Conservation (phyloP, 2,329 filamentous ascomycete species). For the Ilyonectria robusta region DNA sequence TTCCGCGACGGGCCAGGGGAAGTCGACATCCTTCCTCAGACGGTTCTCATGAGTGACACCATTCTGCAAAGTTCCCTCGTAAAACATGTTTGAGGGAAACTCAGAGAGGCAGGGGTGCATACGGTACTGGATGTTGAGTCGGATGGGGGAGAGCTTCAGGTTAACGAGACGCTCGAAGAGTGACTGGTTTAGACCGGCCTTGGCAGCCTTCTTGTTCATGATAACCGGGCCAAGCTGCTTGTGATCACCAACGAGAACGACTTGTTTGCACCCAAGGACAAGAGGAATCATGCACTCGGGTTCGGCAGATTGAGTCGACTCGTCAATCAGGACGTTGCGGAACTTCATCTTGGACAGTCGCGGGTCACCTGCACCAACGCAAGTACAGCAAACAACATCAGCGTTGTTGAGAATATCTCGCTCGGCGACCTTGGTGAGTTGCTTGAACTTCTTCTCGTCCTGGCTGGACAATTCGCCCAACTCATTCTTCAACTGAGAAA, state of each 20-base stretch:
- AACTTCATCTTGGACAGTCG: constrained; percentile 98
- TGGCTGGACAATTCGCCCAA: constrained; percentile 92
- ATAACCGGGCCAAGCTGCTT: constrained; percentile 98
- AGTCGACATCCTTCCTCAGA: constrained; percentile 93
- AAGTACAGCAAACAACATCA: constrained; percentile 99
- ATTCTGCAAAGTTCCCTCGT: constrained; percentile 96
- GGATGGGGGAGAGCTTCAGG: constrained; percentile 90
- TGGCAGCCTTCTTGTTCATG: constrained; percentile 99
- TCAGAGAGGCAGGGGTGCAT: constrained; percentile 99
- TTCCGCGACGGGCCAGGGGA: constrained; percentile 95
- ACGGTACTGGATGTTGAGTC: constrained; percentile 96
- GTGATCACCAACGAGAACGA: constrained; percentile 98
- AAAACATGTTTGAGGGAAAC: constrained; percentile 99
- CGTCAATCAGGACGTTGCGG: constrained; percentile 96
- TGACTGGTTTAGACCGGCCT: constrained; percentile 98
- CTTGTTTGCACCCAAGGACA: constrained; percentile 97
- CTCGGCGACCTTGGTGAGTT: constrained; percentile 92
- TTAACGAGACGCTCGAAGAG: constrained; percentile 96
- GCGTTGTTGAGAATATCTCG: constrained; percentile 95
- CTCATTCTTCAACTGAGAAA: constrained; percentile 93
- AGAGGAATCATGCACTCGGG: constrained; percentile 99
- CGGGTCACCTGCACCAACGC: constrained; percentile 96
- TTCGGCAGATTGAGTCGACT: constrained; percentile 97
- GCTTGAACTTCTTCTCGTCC: constrained; percentile 99
- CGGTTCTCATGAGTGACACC: constrained; percentile 92